Percentiles rank a stretch among this genome's conserved stretches.
Conservation (phyloP, 2,329 filamentous ascomycete species). For the Dactylellina cionopaga region DNA sequence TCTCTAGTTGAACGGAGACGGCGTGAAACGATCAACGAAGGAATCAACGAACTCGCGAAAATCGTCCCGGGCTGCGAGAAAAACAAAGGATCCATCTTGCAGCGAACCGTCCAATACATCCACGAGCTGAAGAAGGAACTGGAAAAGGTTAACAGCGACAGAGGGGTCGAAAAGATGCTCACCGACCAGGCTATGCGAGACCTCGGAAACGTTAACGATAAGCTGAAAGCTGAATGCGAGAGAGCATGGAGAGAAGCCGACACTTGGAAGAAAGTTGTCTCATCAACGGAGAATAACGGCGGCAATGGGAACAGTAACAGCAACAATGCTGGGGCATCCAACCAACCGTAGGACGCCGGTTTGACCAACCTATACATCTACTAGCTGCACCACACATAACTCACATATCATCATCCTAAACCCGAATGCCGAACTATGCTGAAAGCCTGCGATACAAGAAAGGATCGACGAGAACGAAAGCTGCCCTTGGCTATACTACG, state of each 20-base stretch:
- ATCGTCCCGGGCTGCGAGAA: conserved; percentile 98
- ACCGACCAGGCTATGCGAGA: conserved; percentile 90
- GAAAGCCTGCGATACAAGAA: too few species aligned
- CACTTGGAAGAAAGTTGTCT: conserved; percentile 74
- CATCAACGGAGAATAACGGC: conserved; percentile 33
- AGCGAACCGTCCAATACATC: conserved; percentile 93
- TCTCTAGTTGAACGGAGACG: conserved; percentile 87
- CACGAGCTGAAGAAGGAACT: conserved; percentile 80
- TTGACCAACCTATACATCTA: not conserved
- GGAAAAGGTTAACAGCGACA: conserved; percentile 70
- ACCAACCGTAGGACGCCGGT: conserved; percentile 35
- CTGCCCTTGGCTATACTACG: not conserved
- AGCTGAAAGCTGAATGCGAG: conserved; percentile 82
- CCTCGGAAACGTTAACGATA: conserved; percentile 85
- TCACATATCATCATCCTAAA: too few species aligned
- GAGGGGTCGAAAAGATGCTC: conserved; percentile 85
- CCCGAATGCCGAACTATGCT: too few species aligned
- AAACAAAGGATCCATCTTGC: conserved; percentile 96
- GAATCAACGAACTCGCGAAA: conserved; percentile 96
- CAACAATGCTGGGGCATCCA: conserved; percentile 27
- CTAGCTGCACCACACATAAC: too few species aligned
- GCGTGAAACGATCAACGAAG: conserved; percentile 97
- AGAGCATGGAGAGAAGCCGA: conserved; percentile 80
- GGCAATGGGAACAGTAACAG: conserved; percentile 1
- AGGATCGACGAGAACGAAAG: too few species aligned